Evolutionary conservation across 2,329 filamentous ascomycete genomes (phyloP).

Genomic region (Knoxdaviesia capensis): DNA sequence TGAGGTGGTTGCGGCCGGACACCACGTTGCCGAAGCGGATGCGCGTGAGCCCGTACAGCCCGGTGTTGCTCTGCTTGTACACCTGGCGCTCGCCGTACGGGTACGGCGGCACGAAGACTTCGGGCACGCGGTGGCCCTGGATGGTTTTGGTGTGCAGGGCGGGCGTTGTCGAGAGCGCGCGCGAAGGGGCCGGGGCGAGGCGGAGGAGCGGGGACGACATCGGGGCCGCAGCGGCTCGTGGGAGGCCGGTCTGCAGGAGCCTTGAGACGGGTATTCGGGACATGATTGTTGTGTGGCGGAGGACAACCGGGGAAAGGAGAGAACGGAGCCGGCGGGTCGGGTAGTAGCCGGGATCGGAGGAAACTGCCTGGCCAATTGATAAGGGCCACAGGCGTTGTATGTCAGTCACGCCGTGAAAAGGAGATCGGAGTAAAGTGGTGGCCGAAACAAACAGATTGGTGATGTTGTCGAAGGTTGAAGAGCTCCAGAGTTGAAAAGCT

Average conservation of each 20-base stretch:
- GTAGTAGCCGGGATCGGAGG: too few relatives aligned
- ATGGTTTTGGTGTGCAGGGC: slow-evolving; percentile 18
- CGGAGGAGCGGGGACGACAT: background rate
- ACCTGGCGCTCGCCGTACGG: slow-evolving; percentile 48
- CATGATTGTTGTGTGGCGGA: background rate
- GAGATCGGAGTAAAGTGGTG: too few relatives aligned
- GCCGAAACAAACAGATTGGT: too few relatives aligned
- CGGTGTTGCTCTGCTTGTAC: slow-evolving; percentile 66
- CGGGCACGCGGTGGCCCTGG: slow-evolving; percentile 22
- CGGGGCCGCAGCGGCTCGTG: background rate
- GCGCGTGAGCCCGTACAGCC: slow-evolving; percentile 48
- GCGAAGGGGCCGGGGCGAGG: slow-evolving; percentile 5
- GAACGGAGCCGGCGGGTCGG: too few relatives aligned
- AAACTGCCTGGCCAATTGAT: too few relatives aligned
- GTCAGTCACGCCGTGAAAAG: too few relatives aligned
- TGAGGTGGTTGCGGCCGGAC: slow-evolving; percentile 43
- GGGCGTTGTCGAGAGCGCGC: slow-evolving; percentile 15
- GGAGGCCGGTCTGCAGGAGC: background rate
- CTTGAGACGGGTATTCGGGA: background rate
- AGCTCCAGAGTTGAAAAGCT: too few relatives aligned
- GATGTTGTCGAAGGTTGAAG: too few relatives aligned
- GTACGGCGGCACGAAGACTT: slow-evolving; percentile 40
- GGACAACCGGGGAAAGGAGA: too few relatives aligned
- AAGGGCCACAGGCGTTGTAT: too few relatives aligned
- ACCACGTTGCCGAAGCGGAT: slow-evolving; percentile 71